These are phyloP conservation scores for Rhodofomes roseus DNA, from an alignment of 1,284 basidiomycete genomes.

Conservation along the genomic window DNA sequence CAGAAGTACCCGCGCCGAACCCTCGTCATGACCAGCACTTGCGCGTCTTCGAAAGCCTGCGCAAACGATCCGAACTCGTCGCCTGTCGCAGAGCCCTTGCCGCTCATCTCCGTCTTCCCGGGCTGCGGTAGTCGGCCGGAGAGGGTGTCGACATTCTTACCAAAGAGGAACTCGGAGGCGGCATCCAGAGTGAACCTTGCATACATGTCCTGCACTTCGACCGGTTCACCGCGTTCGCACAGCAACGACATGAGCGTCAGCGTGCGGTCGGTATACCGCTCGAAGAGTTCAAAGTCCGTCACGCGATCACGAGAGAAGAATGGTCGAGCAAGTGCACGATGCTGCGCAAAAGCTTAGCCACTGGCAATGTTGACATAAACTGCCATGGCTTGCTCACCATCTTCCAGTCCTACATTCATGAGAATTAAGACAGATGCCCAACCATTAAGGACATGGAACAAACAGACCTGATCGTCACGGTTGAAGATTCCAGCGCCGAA, in stretches of 20 bases:
- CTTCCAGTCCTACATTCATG: slow-evolving; percentile 44
- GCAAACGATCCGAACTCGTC: slow-evolving; percentile 63
- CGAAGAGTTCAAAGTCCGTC: slow-evolving; percentile 67
- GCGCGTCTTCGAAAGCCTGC: slow-evolving; percentile 58
- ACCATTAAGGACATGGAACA: slow-evolving; percentile 3
- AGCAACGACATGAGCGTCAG: slow-evolving; percentile 45
- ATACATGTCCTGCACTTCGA: slow-evolving; percentile 66
- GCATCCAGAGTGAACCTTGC: slow-evolving; percentile 67
- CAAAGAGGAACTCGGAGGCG: slow-evolving; percentile 69
- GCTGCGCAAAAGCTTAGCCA: slow-evolving; percentile 32
- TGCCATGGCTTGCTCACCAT: slow-evolving; percentile 19
- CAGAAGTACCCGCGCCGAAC: slow-evolving; percentile 57
- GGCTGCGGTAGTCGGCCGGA: slow-evolving; percentile 48
- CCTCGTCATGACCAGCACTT: slow-evolving; percentile 51
- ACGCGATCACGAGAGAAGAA: slow-evolving; percentile 71
- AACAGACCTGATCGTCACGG: slow-evolving; percentile 58
- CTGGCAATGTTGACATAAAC: not conserved
- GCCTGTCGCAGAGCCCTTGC: slow-evolving; percentile 56
- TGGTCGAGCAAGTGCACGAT: slow-evolving; percentile 64
- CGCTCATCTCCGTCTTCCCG: slow-evolving; percentile 40
- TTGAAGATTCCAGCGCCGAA: slow-evolving; percentile 74
- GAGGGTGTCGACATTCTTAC: slow-evolving; percentile 57
- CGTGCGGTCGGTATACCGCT: slow-evolving; percentile 46
- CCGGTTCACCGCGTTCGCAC: slow-evolving; percentile 35
- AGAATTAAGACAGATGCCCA: slow-evolving; percentile 7